Evolutionary conservation across 257 asterid genomes (phyloP).

Genomic region (Nicotiana otophora): DNA sequence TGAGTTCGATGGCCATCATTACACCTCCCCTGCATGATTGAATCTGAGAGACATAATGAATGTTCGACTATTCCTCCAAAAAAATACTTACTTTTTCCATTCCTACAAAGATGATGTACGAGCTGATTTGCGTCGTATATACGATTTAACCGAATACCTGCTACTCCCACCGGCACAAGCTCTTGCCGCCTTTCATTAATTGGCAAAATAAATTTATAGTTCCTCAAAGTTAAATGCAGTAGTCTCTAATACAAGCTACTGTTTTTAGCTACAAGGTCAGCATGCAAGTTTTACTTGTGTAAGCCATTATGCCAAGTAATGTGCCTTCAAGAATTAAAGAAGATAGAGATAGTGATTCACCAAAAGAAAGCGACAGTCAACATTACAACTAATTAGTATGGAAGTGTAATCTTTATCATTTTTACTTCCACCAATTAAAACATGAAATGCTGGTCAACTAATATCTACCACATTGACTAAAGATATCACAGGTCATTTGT

Average conservation of each 20-base stretch:
- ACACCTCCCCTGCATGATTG: constrained; percentile 3
- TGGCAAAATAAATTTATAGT: not conserved
- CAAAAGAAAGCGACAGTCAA: not conserved
- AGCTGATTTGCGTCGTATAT: no score
- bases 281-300: constrained; percentile 3
- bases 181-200: not conserved
- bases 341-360: not conserved
- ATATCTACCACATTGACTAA: constrained; percentile 38
- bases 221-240: not conserved
- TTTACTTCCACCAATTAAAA: constrained; percentile 13
- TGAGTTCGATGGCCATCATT: not conserved
- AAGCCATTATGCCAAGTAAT: not conserved
- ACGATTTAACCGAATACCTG: not conserved
- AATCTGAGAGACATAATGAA: constrained; percentile 1
- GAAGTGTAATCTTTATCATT: not conserved
- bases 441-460: constrained; percentile 17
- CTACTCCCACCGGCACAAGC: not conserved
- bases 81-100: not conserved
- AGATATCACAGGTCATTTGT: constrained; percentile 5
- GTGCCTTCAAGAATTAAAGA: not conserved
- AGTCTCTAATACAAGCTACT: not conserved
- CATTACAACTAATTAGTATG: constrained; percentile 1
- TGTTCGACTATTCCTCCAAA: not conserved
- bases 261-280: not conserved
- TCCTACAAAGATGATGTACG: not conserved